Evolutionary conservation across 2,329 filamentous ascomycete species (phyloP), one percentile per base, ranked within the genome.

Genomic region (Aspergillus latus): DNA sequence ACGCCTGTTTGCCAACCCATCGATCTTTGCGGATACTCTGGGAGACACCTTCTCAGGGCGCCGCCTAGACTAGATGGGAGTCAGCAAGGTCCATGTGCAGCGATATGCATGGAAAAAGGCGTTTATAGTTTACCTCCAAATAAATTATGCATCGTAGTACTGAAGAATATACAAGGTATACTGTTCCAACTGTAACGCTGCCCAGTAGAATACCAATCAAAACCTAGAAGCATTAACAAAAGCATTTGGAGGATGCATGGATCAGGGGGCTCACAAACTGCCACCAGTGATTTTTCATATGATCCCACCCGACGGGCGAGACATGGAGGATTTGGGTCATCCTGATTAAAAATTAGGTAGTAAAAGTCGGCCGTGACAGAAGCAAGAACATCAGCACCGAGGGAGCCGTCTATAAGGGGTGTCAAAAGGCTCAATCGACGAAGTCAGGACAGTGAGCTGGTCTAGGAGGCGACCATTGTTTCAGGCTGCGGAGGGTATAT

Each of bases 201-300:
- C 63, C 62, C 10, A 74, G 51, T 46, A 73, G 56, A 37, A 76
- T 59, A 45, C 66, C 68, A 46, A 74, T 68, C 26, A 74, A 64
- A 32, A 74, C 59, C 74, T 76, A 56, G 13, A 49, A 43, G 28
- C 39, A 48, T 66, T 48, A 68, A 62, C 50, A 49, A 52, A 42
- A 47, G 28, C 37, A 54, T 16, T 26, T n/a, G 8, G 4, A 43
- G 26, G 26, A 21, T 46, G 32, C 44, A 53, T 44, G 32, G 28
- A 37, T 13, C 34, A 37, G 34, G 10, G 7, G 4, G 68, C 70
- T 58, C 64, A 77, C 75, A 67, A 69, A 72, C 58, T 76, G 73
- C 75, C 75, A 77, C 75, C 74, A 78, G 57, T 74, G 61, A 5
- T 62, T 52, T 50, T 63, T 72, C 70, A 76, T 73, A 10, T 61